A percentile compares a stretch with the other conserved stretches of the same genome.
These are phyloP conservation scores for Crithidia sp. DNA, from an alignment of 208 protist genomes.

Conservation along the genomic window DNA sequence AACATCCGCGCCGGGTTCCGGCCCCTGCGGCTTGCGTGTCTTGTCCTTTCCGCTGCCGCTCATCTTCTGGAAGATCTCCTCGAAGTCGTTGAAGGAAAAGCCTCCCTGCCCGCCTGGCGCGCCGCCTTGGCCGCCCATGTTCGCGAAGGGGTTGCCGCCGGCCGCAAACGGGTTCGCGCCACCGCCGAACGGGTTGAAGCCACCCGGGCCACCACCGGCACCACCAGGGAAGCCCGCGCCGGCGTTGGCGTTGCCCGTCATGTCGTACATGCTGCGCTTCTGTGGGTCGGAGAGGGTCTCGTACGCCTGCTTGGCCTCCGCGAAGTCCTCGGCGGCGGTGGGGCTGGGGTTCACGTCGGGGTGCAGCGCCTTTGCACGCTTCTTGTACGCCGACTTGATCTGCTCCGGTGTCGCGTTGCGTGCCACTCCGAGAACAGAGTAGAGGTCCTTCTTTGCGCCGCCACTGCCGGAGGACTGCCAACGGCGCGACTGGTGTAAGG, in stretches of 20 bases:
- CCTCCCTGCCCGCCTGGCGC: conserved; percentile 38
- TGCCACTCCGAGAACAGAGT: conserved; percentile 74
- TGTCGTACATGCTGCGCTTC: conserved; percentile 93
- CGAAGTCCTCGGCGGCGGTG: conserved; percentile 85
- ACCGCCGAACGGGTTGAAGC: conserved; percentile 62
- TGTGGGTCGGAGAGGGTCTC: conserved; percentile 88
- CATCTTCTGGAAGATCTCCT: conserved; percentile 92
- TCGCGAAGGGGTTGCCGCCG: conserved; percentile 68
- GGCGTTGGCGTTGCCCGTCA: conserved; percentile 85
- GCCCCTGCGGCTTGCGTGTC: conserved; percentile 80
- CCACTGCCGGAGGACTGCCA: conserved; percentile 34
- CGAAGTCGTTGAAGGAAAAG: conserved; percentile 90
- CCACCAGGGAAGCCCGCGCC: conserved; percentile 60
- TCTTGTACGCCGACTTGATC: conserved; percentile 89
- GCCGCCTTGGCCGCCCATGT: conserved; percentile 27
- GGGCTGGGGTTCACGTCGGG: conserved; percentile 88
- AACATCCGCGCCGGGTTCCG: conserved; percentile 87
- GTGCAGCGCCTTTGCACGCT: conserved; percentile 86
- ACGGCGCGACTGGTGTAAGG: conserved; percentile 10
- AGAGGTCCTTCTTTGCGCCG: conserved; percentile 76
- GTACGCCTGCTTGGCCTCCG: conserved; percentile 91
- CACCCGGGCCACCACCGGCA: conserved; percentile 31
- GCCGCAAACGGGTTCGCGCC: conserved; percentile 55
- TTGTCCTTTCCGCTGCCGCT: conserved; percentile 84
- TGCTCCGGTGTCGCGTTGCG: conserved; percentile 84